Evolutionary conservation across 495 filamentous ascomycete species (phyloP).

Genomic region (Trichoderma orchidacearum): DNA sequence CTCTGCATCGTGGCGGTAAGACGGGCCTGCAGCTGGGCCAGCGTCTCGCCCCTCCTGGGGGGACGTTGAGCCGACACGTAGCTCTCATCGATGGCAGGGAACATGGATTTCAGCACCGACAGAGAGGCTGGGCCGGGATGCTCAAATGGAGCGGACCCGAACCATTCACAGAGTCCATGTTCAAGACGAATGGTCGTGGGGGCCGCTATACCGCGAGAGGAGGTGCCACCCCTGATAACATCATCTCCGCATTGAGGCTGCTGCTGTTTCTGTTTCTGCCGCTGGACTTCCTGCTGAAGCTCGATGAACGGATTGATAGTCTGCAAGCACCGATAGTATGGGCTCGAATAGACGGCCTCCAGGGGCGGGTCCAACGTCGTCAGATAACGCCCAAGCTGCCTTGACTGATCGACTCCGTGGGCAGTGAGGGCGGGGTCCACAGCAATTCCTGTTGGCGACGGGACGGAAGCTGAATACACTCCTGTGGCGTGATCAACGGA

Average conservation of each 20-base stretch:
- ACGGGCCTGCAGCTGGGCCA: slow-evolving; percentile 67
- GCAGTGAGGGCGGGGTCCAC: slow-evolving; percentile 78
- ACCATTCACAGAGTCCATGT: slow-evolving; percentile 83
- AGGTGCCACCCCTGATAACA: neutral
- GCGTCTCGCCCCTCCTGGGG: slow-evolving; percentile 56
- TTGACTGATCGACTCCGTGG: slow-evolving; percentile 73
- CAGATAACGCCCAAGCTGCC: slow-evolving; percentile 59
- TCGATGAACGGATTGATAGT: slow-evolving; percentile 63
- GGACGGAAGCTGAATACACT: slow-evolving; percentile 51
- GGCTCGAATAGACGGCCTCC: slow-evolving; percentile 68
- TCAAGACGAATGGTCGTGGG: slow-evolving; percentile 46
- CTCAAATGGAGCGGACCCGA: slow-evolving; percentile 62
- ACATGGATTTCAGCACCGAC: slow-evolving; percentile 44
- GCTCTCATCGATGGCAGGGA: slow-evolving; percentile 40
- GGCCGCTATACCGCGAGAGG: neutral
- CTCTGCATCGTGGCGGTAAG: slow-evolving; percentile 52
- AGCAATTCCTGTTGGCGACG: slow-evolving; percentile 70
- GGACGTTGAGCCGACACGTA: slow-evolving; percentile 52
- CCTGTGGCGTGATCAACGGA: slow-evolving; percentile 67
- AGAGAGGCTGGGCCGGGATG: slow-evolving; percentile 66
- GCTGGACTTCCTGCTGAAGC: slow-evolving; percentile 23
- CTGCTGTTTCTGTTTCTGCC: too few species aligned
- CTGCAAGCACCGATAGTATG: slow-evolving; percentile 87
- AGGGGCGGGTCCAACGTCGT: slow-evolving; percentile 45
- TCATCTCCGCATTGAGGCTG: too few species aligned